Percentiles rank a stretch among this genome's conserved stretches.
phyloP scores from a whole-genome alignment of 139 green algal genomes.

The Mesotaenium endlicherianum region DNA sequence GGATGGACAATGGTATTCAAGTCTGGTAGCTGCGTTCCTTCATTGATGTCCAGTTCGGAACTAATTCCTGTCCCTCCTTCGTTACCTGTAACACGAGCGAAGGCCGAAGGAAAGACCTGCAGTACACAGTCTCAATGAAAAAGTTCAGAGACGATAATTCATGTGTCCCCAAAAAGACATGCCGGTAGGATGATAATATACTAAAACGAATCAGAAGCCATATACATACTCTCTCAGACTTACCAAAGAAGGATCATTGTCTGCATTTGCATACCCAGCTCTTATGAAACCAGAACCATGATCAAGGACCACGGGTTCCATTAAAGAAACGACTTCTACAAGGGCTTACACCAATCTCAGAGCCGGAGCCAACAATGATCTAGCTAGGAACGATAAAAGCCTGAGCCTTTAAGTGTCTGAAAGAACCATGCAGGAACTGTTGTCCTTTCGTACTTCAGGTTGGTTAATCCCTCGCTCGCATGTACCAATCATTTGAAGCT shows the following conservation, averaged over 20 bases:
- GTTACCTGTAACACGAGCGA: background rate
- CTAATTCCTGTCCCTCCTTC: background rate
- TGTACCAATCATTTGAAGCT: no score
- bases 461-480: background rate
- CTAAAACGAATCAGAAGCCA: background rate
- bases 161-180: background rate
- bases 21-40: background rate
- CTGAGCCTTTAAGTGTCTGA: no score
- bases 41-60: background rate
- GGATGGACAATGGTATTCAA: background rate
- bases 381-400: background rate
- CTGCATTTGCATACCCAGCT: constrained; percentile 36
- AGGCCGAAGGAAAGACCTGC: background rate
- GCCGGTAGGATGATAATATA: background rate
- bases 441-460: background rate
- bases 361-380: background rate
- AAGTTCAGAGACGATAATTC: background rate
- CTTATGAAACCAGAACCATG: constrained; percentile 3
- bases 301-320: constrained; percentile 34
- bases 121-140: background rate
- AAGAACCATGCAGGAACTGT: background rate
- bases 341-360: background rate
- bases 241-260: constrained; percentile 18
- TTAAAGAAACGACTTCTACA: background rate
- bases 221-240: background rate